Evolutionary conservation across 495 filamentous ascomycete species (phyloP).

Genomic region (Astrothelium macrocarpum): DNA sequence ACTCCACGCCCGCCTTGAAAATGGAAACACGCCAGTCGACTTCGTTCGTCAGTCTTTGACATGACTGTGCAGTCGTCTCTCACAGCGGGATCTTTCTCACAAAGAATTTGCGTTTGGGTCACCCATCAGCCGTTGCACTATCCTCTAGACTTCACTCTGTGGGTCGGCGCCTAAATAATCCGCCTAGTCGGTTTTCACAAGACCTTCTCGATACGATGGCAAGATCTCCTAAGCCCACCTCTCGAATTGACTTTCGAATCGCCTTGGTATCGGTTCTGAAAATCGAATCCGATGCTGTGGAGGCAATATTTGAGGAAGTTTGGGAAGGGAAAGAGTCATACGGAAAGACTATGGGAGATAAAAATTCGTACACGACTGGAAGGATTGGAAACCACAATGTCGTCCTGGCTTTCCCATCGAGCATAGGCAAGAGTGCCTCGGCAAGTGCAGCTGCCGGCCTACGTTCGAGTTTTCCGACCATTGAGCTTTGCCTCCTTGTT

Average conservation of each 20-base stretch:
- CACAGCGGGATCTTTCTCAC: neutral
- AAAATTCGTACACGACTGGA: conserved; percentile 26
- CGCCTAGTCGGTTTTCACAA: neutral
- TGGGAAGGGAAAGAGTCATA: conserved; percentile 1
- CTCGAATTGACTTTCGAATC: conserved; percentile 10
- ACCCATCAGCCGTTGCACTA: neutral
- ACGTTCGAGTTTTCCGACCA: conserved; percentile 8
- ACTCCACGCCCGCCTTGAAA: too few species aligned
- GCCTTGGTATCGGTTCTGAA: conserved; percentile 11
- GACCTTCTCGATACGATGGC: neutral
- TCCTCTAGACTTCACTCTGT: neutral
- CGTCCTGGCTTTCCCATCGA: conserved; percentile 23
- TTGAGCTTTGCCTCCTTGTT: conserved; percentile 6
- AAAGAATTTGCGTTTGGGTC: neutral
- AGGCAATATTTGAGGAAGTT: conserved; percentile 6
- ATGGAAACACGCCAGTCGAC: neutral
- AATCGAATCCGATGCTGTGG: conserved; percentile 7
- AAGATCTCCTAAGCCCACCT: neutral
- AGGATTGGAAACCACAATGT: conserved; percentile 26
- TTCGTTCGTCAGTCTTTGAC: neutral
- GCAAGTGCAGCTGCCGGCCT: conserved; percentile 18
- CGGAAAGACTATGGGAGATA: conserved; percentile 19
- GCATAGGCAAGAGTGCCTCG: conserved; percentile 24
- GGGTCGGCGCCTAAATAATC: neutral
- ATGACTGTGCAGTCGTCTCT: neutral